Conservation (phyloP, 805 yeast species). For the Suhomyces prunicola region DNA sequence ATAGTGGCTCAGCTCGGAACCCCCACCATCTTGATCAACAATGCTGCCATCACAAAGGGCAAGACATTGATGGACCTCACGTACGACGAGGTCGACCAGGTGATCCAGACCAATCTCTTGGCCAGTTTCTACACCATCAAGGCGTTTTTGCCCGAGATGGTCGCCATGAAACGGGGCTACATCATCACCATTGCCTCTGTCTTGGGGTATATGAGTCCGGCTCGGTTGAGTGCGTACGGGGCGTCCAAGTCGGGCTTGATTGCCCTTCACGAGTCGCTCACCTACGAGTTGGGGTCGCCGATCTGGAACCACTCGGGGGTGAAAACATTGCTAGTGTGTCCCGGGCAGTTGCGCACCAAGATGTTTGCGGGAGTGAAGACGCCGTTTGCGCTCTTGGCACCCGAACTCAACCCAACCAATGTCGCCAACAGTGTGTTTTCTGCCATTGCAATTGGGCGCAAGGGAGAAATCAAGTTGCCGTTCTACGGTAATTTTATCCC, state of each 20-base stretch:
- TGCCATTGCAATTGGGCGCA: conserved; percentile 56
- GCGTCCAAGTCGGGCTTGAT: conserved; percentile 87
- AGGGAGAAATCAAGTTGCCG: conserved; percentile 73
- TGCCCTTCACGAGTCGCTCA: conserved; percentile 78
- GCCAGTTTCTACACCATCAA: conserved; percentile 71
- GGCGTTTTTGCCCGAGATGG: conserved; percentile 71
- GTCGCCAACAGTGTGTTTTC: conserved; percentile 59
- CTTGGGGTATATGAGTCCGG: conserved; percentile 82
- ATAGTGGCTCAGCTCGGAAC: conserved; percentile 52
- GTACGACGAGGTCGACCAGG: conserved; percentile 57
- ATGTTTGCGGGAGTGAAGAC: conserved; percentile 74
- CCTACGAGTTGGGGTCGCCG: conserved; percentile 62
- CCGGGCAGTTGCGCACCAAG: conserved; percentile 78
- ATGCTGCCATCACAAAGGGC: conserved; percentile 76
- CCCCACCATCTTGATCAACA: conserved; percentile 72
- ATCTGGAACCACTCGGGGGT: conserved; percentile 48
- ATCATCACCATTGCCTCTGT: conserved; percentile 82
- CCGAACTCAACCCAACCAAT: conserved; percentile 65
- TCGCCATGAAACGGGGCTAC: conserved; percentile 60
- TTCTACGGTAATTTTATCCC: conserved; percentile 76
- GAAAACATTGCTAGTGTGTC: conserved; percentile 73
- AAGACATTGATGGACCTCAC: conserved; percentile 52
- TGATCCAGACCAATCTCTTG: conserved; percentile 64
- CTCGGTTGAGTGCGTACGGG: conserved; percentile 77
- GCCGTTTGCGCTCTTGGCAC: conserved; percentile 76